A percentile compares a stretch with the other conserved stretches of the same genome.
Evolutionary conservation across 345 rosid species (phyloP).

Genomic region (Laguncularia racemosa): DNA sequence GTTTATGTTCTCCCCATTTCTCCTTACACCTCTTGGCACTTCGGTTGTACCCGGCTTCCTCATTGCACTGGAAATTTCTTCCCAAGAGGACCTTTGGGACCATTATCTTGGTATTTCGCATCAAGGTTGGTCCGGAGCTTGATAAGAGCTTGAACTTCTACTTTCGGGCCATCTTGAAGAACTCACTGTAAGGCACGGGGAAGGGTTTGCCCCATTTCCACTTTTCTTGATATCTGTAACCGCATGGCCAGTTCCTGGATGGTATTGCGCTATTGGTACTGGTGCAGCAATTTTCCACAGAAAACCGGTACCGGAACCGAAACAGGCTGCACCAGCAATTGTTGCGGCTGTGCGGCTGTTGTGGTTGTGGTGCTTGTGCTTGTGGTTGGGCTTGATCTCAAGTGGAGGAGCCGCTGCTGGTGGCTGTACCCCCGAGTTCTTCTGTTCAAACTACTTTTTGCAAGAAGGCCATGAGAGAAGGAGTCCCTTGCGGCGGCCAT

Average conservation of each 20-base stretch:
- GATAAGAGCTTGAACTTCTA: conserved; percentile 51
- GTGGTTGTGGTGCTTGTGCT: conserved; percentile 5
- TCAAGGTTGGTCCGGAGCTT: conserved; percentile 35
- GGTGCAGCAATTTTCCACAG: no score
- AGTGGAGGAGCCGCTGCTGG: conserved; percentile 7
- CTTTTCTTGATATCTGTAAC: background rate
- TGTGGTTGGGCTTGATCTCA: no score
- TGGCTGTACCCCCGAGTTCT: conserved; percentile 8
- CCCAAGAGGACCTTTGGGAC: conserved; percentile 71
- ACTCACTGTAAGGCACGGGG: conserved; percentile 13
- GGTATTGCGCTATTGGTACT: background rate
- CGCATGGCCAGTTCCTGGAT: background rate
- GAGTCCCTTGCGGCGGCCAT: conserved; percentile 63
- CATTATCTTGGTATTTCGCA: conserved; percentile 41
- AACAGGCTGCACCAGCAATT: no score
- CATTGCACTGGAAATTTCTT: conserved; percentile 52
- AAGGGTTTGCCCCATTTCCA: conserved; percentile 7
- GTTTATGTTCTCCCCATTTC: conserved; percentile 80
- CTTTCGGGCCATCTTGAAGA: conserved; percentile 68
- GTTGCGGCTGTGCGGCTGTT: background rate
- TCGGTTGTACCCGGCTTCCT: conserved; percentile 46
- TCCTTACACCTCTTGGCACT: conserved; percentile 61
- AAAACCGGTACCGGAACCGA: no score
- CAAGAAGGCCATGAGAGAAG: conserved; percentile 62
- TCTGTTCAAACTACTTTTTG: conserved; percentile 56